Evolutionary conservation across 1,139 yeast genomes (phyloP).

Genomic region (Protomyces arabidopsidicola): DNA sequence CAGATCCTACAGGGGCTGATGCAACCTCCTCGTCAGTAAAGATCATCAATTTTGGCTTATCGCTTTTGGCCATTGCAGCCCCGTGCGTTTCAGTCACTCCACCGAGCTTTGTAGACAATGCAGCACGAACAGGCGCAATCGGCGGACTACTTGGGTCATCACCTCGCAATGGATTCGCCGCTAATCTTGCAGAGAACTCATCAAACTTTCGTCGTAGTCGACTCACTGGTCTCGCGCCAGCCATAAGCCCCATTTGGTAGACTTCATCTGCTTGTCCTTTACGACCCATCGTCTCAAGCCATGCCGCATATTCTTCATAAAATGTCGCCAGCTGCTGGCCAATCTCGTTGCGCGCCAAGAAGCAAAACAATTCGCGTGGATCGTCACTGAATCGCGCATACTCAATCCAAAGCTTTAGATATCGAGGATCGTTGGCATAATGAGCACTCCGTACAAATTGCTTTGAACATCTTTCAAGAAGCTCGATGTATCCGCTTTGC

Average conservation of each 20-base stretch:
- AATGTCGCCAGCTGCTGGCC: constrained; percentile 64
- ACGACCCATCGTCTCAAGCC: constrained; percentile 53
- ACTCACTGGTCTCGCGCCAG: constrained; percentile 58
- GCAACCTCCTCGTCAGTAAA: constrained; percentile 37
- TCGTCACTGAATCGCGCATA: constrained; percentile 65
- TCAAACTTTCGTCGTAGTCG: constrained; percentile 52
- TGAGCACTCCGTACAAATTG: constrained; percentile 59
- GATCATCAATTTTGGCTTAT: constrained; percentile 35
- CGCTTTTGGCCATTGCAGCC: constrained; percentile 5
- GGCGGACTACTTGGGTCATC: constrained; percentile 18
- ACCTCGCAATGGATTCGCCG: constrained; percentile 32
- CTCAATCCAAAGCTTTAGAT: constrained; percentile 73
- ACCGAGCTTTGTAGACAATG: constrained; percentile 32
- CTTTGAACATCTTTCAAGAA: constrained; percentile 70
- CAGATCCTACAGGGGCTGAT: constrained; percentile 33
- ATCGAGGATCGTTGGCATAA: constrained; percentile 78
- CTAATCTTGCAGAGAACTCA: constrained; percentile 47
- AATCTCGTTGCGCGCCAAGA: constrained; percentile 66
- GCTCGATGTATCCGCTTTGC: constrained; percentile 61
- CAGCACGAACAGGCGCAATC: constrained; percentile 31
- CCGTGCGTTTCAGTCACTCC: constrained; percentile 21
- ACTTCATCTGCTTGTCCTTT: constrained; percentile 60
- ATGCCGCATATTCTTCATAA: constrained; percentile 76
- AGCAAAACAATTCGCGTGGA: constrained; percentile 68
- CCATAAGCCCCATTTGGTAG: constrained; percentile 56